Base-by-base conservation (phyloP, 2,329 filamentous ascomycete species). In the Pseudocercospora fijiensis region DNA sequence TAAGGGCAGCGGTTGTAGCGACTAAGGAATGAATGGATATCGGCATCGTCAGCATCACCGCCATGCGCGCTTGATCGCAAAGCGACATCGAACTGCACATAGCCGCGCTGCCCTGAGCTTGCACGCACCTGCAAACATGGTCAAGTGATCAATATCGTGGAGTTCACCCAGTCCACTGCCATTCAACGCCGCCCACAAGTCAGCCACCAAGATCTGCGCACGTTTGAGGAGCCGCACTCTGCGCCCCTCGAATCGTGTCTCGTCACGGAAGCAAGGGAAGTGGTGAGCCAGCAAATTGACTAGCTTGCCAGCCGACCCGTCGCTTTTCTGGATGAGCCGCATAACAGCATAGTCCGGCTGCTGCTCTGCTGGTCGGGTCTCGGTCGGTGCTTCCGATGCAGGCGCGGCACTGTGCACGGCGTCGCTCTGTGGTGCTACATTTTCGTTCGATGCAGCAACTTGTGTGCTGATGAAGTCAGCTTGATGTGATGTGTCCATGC, bases 111-210 rank as follows among this genome's bases (percentile, higher is more conserved):
- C n/a, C n/a, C n/a, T n/a, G n/a, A n/a, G 49, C 47, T 37, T 61
- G 24, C 41, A 69, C 70, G 57, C 76, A 84, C 84, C 84, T 74
- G 95, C 93, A 81, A 99, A 99, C 89, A 98, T 98, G 65, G 95
- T 99, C 72, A 99, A 90, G 76, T 92, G 92, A 78, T 95, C 90
- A 71, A 99, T 96, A 75, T 99, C 95, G 62, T 86, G 75, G 77
- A 99, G 99, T 27, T 84, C 81, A 30, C 95, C 96, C 72, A 88
- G 93, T 26, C 85, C 83, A 69, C 89, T 82, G 52, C 92, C 92
- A 59, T 94, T 86, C 76, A 98, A 98, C 67, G 92, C 96, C 4
- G 95, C 96, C 96, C 96, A 99, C 0, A 98, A 76, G 76, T 99
- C 95, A 22, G 96, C 96, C 2, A 96, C 93, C 20, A 98, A 85